Conservation (phyloP, 257 asterid genomes). For the Gentiana straminea region DNA sequence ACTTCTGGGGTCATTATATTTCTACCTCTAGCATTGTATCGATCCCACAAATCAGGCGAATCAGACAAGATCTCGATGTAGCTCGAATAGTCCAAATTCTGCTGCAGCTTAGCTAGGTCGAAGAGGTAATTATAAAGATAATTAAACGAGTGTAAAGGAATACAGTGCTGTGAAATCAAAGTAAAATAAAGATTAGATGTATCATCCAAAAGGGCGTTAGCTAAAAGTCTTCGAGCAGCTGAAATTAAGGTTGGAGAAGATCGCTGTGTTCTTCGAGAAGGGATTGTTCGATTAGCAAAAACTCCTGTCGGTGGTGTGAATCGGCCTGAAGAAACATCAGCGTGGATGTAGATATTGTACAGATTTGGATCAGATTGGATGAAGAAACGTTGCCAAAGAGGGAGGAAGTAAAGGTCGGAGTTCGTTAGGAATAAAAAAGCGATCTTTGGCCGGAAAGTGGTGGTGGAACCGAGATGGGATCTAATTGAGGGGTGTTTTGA, state of each 20-base stretch:
- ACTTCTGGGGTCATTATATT: slow-evolving; percentile 80
- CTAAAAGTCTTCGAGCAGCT: slow-evolving; percentile 61
- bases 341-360: slow-evolving; percentile 75
- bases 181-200: slow-evolving; percentile 53
- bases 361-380: slow-evolving; percentile 29
- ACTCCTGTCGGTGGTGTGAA: slow-evolving; percentile 39
- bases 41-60: slow-evolving; percentile 32
- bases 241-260: slow-evolving; percentile 78
- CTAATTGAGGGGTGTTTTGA: slow-evolving; percentile 42
- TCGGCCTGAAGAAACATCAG: slow-evolving; percentile 42
- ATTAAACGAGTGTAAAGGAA: slow-evolving; percentile 56
- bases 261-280: slow-evolving; percentile 71
- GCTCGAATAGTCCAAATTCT: slow-evolving; percentile 40
- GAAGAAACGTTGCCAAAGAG: slow-evolving; percentile 71
- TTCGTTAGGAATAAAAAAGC: slow-evolving; percentile 82
- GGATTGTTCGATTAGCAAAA: slow-evolving; percentile 39
- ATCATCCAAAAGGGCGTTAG: slow-evolving; percentile 62
- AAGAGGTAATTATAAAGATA: slow-evolving; percentile 47
- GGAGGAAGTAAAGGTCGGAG: slow-evolving; percentile 58
- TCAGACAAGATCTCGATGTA: slow-evolving; percentile 56
- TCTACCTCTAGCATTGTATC: slow-evolving; percentile 73
- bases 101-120: slow-evolving; percentile 41
- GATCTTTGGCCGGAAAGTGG: slow-evolving; percentile 68
- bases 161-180: slow-evolving; percentile 51
- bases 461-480: slow-evolving; percentile 52